Evolutionary conservation across 2,329 filamentous ascomycete species (phyloP).

Genomic region (Chrysoporthe deuterocubensis): DNA sequence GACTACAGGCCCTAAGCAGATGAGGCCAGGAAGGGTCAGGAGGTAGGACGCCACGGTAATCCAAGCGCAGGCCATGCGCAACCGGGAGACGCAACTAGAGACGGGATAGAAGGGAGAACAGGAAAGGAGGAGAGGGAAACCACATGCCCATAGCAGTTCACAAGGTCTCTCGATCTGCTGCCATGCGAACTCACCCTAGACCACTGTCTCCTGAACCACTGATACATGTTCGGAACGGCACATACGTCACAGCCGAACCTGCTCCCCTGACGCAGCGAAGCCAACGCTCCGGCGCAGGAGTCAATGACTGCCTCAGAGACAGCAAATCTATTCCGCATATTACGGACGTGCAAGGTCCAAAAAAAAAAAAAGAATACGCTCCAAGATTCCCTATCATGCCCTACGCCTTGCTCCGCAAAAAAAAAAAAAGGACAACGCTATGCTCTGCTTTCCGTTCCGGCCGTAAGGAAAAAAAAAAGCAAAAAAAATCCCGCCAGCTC

Average conservation of each 20-base stretch:
- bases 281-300: neutral
- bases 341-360: conserved; percentile 4
- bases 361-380: neutral
- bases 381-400: neutral
- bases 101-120: too few relatives aligned
- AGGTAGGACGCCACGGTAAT: too few relatives aligned
- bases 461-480: neutral
- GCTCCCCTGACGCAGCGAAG: neutral
- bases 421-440: neutral
- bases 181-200: neutral
- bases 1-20: neutral
- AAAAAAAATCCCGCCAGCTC: neutral
- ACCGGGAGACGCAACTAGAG: too few relatives aligned
- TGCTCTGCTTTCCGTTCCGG: neutral
- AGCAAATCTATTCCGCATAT: conserved; percentile 11
- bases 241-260: neutral
- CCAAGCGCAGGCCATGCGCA: too few relatives aligned
- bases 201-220: neutral
- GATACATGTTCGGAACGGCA: neutral
- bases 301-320: conserved; percentile 3
- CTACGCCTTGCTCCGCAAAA: conserved; percentile 4
- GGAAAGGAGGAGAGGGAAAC: too few relatives aligned
- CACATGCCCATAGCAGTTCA: neutral
- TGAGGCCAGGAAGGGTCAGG: neutral
- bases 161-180: neutral